A percentile compares a stretch with the other conserved stretches of the same genome.
phyloP scores from a whole-genome alignment of 2,329 filamentous ascomycete species.

The Trichoderma sp. region DNA sequence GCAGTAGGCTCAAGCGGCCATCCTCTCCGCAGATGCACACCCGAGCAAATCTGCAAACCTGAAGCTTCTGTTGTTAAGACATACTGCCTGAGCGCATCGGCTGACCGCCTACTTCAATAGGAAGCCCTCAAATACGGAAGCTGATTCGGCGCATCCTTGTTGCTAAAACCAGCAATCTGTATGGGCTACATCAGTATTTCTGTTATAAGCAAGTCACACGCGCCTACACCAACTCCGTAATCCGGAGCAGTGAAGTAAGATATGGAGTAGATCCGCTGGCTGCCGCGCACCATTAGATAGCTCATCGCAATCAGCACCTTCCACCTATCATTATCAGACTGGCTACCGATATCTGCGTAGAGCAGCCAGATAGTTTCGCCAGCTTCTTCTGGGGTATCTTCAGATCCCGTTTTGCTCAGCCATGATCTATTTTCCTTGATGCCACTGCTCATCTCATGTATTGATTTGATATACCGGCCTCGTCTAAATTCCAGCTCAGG shows the following conservation, averaged over 20 bases:
- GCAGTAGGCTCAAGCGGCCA: neutral
- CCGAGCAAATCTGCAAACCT: neutral
- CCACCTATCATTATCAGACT: neutral
- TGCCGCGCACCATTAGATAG: neutral
- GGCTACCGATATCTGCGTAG: neutral
- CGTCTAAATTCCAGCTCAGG: conserved; percentile 13
- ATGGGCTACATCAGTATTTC: neutral
- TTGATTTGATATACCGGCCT: neutral
- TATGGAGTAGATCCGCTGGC: neutral
- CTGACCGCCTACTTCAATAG: conserved; percentile 2
- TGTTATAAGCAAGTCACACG: neutral
- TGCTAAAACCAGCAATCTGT: neutral
- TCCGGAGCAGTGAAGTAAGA: neutral
- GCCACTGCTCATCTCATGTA: neutral
- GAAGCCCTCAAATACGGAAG: neutral
- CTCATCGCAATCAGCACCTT: conserved; percentile 1
- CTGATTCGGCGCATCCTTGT: neutral
- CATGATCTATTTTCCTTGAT: conserved; percentile 4
- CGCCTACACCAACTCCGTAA: neutral
- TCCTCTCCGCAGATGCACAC: neutral
- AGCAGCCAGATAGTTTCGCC: neutral
- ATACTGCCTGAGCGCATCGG: neutral
- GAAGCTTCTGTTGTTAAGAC: neutral
- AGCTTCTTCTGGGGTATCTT: neutral
- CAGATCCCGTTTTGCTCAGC: neutral